Conservation (phyloP, 202 grass and related monocot species). For the Saccharum hybrid region DNA sequence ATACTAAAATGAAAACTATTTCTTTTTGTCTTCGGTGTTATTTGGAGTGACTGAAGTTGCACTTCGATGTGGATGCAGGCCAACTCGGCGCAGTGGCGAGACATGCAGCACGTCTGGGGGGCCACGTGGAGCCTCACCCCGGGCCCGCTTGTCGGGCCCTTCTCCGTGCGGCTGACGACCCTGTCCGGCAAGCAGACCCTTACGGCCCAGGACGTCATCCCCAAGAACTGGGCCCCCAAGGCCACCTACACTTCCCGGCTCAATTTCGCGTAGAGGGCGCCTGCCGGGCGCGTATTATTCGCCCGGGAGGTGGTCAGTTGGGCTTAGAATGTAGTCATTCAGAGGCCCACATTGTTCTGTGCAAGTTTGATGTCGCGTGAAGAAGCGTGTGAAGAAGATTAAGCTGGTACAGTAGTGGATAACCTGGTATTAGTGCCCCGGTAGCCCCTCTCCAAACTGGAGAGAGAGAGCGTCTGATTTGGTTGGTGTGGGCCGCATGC, state of each 20-base stretch:
- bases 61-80: constrained; percentile 46
- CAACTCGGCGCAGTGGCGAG: constrained; percentile 70
- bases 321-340: not conserved
- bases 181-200: constrained; percentile 70
- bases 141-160: constrained; percentile 73
- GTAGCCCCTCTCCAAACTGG: constrained; percentile 80
- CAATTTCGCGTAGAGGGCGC: constrained; percentile 57
- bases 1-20: not conserved
- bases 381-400: no score
- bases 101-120: constrained; percentile 96
- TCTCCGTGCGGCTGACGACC: constrained; percentile 82
- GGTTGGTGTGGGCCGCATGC: constrained; percentile 15
- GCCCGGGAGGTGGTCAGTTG: not conserved
- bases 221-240: constrained; percentile 85
- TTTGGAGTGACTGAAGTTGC: not conserved
- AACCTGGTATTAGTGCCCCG: not conserved
- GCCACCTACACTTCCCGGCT: constrained; percentile 95
- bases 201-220: constrained; percentile 85
- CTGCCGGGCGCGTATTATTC: not conserved
- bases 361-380: not conserved
- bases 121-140: constrained; percentile 84
- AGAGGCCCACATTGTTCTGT: constrained; percentile 10
- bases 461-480: constrained; percentile 48
- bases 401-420: not conserved
- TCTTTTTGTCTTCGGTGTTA: not conserved